Conservation (phyloP, 2,329 filamentous ascomycete species). For the Colletotrichum sansevieriae region DNA sequence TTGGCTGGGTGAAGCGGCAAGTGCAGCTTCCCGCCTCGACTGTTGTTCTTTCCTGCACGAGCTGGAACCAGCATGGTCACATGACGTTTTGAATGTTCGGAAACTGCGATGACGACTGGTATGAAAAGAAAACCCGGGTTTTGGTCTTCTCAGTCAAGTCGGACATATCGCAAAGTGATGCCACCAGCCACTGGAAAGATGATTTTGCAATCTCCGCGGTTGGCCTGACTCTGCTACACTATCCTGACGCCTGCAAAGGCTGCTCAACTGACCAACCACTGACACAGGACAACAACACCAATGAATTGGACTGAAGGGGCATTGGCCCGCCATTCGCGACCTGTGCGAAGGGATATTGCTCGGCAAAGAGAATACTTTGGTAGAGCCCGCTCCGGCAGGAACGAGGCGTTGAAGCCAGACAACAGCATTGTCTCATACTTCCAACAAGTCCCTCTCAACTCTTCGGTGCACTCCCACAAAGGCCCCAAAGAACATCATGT, state of each 20-base stretch:
- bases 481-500: background rate
- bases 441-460: slow-evolving; percentile 36
- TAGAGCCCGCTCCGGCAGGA: slow-evolving; percentile 45
- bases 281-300: background rate
- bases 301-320: slow-evolving; percentile 60
- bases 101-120: background rate
- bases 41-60: slow-evolving; percentile 10
- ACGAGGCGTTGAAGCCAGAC: slow-evolving; percentile 1
- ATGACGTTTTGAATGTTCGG: background rate
- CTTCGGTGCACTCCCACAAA: background rate
- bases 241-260: background rate
- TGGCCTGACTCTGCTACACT: too few species aligned
- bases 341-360: slow-evolving; percentile 49
- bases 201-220: too few species aligned
- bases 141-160: too few species aligned
- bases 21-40: slow-evolving; percentile 7
- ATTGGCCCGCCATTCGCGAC: slow-evolving; percentile 53
- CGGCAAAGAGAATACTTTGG: slow-evolving; percentile 57
- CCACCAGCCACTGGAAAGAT: too few species aligned
- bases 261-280: background rate
- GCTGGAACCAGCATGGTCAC: background rate
- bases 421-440: slow-evolving; percentile 45
- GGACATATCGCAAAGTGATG: too few species aligned
- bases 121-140: background rate
- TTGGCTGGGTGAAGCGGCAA: slow-evolving; percentile 31